Evolutionary conservation across 192 early-diverging fungal genomes (phyloP).

Genomic region (Coemansia furcata): DNA sequence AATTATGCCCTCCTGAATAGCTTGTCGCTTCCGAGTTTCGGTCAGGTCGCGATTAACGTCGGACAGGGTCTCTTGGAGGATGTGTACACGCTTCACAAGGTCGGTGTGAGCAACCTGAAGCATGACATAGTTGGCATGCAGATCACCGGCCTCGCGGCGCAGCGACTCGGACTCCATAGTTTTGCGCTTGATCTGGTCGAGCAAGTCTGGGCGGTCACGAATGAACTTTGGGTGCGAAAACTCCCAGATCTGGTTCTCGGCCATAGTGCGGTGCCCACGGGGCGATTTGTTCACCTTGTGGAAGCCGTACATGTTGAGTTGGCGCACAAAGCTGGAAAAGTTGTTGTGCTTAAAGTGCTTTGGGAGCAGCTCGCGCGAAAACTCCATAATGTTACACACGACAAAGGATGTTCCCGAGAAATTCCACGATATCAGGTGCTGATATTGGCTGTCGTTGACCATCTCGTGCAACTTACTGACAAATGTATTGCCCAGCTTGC

Average conservation of each 20-base stretch:
- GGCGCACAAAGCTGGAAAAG: constrained; percentile 87
- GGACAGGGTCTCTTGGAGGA: constrained; percentile 70
- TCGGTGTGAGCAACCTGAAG: constrained; percentile 75
- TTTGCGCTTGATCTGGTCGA: constrained; percentile 92
- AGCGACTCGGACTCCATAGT: constrained; percentile 79
- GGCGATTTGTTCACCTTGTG: constrained; percentile 83
- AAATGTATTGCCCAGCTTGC: constrained; percentile 57
- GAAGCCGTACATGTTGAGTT: constrained; percentile 85
- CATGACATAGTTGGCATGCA: constrained; percentile 73
- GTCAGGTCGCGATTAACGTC: constrained; percentile 72
- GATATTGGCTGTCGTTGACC: constrained; percentile 82
- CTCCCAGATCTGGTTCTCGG: constrained; percentile 91
- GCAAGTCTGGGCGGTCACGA: constrained; percentile 69
- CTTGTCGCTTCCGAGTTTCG: constrained; percentile 70
- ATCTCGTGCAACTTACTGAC: constrained; percentile 70
- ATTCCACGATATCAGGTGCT: constrained; percentile 89
- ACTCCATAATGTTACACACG: constrained; percentile 88
- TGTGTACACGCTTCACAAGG: constrained; percentile 68
- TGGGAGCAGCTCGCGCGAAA: constrained; percentile 83
- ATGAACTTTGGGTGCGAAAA: constrained; percentile 83
- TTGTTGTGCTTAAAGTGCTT: constrained; percentile 92
- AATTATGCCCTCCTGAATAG: constrained; percentile 64
- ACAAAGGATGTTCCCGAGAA: constrained; percentile 85
- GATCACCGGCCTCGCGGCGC: constrained; percentile 71
- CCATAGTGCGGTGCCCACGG: constrained; percentile 75